Evolutionary conservation across 176 grass and related monocot species (phyloP).

Genomic region (Areca catechu): DNA sequence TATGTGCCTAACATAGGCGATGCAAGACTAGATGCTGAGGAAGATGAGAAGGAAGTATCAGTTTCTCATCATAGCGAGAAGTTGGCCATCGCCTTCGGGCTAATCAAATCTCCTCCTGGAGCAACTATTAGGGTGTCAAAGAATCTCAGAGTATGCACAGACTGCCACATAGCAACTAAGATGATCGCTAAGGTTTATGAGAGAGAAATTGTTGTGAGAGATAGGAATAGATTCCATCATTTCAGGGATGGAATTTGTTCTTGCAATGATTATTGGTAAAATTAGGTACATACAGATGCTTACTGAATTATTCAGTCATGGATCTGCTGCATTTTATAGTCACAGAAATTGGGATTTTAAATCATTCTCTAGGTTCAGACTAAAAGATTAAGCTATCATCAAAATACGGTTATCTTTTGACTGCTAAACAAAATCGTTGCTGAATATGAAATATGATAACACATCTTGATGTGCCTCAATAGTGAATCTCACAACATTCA

Average conservation of each 20-base stretch:
- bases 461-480: too few relatives aligned
- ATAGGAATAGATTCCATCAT: conserved; percentile 68
- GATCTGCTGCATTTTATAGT: too few relatives aligned
- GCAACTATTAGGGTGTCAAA: conserved; percentile 47
- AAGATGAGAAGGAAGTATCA: conserved; percentile 46
- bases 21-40: conserved; percentile 56
- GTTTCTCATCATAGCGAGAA: conserved; percentile 82
- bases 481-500: too few relatives aligned
- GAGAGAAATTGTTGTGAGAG: conserved; percentile 68
- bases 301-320: too few relatives aligned
- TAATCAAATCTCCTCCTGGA: conserved; percentile 48
- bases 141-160: conserved; percentile 51
- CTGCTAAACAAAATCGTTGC: too few relatives aligned
- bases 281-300: too few relatives aligned
- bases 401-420: too few relatives aligned
- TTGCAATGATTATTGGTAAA: conserved; percentile 83
- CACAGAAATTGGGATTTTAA: too few relatives aligned
- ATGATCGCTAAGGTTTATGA: conserved; percentile 57
- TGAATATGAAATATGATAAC: too few relatives aligned
- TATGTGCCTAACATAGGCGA: conserved; percentile 54
- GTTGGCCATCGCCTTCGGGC: conserved; percentile 63
- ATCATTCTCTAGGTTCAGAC: too few relatives aligned
- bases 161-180: conserved; percentile 63
- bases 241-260: conserved; percentile 71
- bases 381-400: too few relatives aligned